Evolutionary conservation across 257 asterid genomes (phyloP), one percentile per base, ranked within the genome.

Genomic region (Thymus quinquecostatus): DNA sequence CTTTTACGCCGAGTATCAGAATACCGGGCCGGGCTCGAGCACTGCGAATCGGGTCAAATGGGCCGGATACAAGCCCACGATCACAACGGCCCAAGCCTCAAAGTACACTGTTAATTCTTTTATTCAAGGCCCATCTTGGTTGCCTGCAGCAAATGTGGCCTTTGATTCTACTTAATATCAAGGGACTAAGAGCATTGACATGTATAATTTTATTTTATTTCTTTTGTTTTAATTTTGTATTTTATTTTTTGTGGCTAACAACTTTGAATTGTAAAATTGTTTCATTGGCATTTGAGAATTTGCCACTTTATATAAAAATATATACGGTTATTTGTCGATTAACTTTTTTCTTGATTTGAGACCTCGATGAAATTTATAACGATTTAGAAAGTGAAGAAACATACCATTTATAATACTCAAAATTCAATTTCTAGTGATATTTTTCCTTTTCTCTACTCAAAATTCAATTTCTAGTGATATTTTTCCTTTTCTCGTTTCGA

Each of bases 1-100:
- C n/a, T 82, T 86, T 72, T 92, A 89, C n/a, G 96, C 84, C 0
- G 98, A 92, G 87, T 75, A 80, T 60, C 82, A 56, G 56, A 92
- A 92, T 66, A 87, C 73, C 0, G 98, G 98, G 38, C 87, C 83
- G 1, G 96, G 98, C 0, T 65, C 98, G 0, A 48, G 44, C 41
- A 80, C 87, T 0, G 32, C 64, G 0, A 34, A 50, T 1, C 77
- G 96, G 77, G 91, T 92, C 1, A 88, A 60, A 10, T 92, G 98
- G 98, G 75, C 83, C 10, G 96, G 96, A 3, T 86, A 78, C 54
- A 77, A 50, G 65, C 75, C 88, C 75, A 75, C 29, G 0, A 59
- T 89, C 10, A 75, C 89, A 0, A 49, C 76, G 0, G 74, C 3
- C 13, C 45, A 86, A 66, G 96, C 88, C 21, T 63, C 84, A 1